These are phyloP conservation scores for Pythium aristosporum DNA, from an alignment of 352 stramenopile genomes.

Conservation along the genomic window DNA sequence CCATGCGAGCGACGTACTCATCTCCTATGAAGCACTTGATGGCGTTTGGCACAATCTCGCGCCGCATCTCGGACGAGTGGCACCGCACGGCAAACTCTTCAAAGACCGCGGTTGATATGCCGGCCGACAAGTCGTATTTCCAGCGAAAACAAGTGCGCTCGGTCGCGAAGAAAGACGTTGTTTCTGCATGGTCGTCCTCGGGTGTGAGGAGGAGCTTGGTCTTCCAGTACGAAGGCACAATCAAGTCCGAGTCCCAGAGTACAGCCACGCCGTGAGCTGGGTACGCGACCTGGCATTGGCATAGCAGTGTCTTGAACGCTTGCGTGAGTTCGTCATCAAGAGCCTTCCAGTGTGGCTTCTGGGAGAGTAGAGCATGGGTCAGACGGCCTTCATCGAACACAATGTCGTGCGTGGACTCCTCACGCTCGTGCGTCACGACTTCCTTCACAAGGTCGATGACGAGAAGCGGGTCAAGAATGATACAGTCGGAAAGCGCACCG, in stretches of 20 bases:
- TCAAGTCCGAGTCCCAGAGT: slow-evolving; percentile 11
- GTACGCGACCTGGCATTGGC: slow-evolving; percentile 9
- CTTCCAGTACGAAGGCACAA: slow-evolving; percentile 11
- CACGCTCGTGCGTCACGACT: neutral
- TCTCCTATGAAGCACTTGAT: too few relatives aligned
- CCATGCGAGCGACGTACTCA: too few relatives aligned
- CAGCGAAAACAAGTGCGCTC: too few relatives aligned
- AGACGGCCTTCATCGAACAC: neutral
- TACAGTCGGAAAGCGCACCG: neutral
- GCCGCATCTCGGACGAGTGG: too few relatives aligned
- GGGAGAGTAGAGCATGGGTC: neutral
- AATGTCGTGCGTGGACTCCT: neutral
- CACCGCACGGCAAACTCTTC: too few relatives aligned
- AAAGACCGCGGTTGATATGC: too few relatives aligned
- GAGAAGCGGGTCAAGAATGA: slow-evolving; percentile 21
- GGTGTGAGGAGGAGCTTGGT: too few relatives aligned
- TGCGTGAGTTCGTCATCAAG: neutral
- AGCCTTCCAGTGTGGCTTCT: neutral
- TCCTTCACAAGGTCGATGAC: slow-evolving; percentile 23
- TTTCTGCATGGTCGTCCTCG: too few relatives aligned
- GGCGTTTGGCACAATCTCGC: too few relatives aligned
- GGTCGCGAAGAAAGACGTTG: too few relatives aligned
- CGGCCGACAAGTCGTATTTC: too few relatives aligned
- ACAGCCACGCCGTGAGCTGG: neutral
- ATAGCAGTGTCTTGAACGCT: slow-evolving; percentile 9